Percentiles rank a stretch among this genome's conserved stretches.
Conservation (phyloP, 768 basidiomycete species). For the Gyrodon lividus region DNA sequence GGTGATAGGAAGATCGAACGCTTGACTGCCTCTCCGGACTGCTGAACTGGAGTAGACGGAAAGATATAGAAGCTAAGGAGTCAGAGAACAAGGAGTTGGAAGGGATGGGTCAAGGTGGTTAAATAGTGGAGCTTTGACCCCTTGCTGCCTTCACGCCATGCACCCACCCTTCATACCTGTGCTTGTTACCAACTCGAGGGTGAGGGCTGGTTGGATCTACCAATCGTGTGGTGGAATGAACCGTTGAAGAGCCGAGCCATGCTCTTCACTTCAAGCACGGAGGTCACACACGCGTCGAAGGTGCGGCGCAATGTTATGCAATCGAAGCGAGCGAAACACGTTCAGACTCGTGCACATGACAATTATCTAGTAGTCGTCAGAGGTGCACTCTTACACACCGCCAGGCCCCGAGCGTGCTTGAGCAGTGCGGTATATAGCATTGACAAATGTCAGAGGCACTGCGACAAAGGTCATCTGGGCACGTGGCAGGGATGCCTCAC, state of each 20-base stretch:
- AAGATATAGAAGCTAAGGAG: slow-evolving; percentile 33
- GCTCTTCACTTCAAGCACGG: slow-evolving; percentile 21
- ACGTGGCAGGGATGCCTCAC: slow-evolving; percentile 28
- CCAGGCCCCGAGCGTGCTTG: slow-evolving; percentile 14
- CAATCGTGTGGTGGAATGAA: slow-evolving; percentile 24
- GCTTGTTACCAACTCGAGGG: slow-evolving; percentile 31
- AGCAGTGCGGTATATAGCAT: slow-evolving; percentile 12
- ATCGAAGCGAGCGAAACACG: slow-evolving; percentile 12
- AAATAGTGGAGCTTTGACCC: slow-evolving; percentile 39
- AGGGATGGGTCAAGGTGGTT: slow-evolving; percentile 32
- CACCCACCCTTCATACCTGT: slow-evolving; percentile 27
- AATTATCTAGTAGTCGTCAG: slow-evolving; percentile 9
- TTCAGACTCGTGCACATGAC: slow-evolving; percentile 4
- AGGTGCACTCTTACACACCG: slow-evolving; percentile 12
- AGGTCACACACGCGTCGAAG: slow-evolving; percentile 27
- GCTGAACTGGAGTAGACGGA: slow-evolving; percentile 33
- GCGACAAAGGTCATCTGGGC: slow-evolving; percentile 4
- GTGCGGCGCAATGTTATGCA: slow-evolving; percentile 22
- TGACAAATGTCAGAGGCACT: neutral
- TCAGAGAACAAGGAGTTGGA: slow-evolving; percentile 39
- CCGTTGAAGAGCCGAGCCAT: slow-evolving; percentile 25
- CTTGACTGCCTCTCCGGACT: slow-evolving; percentile 26
- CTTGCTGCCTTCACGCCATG: slow-evolving; percentile 44
- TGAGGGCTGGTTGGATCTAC: slow-evolving; percentile 28
- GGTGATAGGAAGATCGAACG: slow-evolving; percentile 34